Evolutionary conservation across 225 moss, liverwort and hornwort species (phyloP).

Genomic region (Sphagnum tenellum): DNA sequence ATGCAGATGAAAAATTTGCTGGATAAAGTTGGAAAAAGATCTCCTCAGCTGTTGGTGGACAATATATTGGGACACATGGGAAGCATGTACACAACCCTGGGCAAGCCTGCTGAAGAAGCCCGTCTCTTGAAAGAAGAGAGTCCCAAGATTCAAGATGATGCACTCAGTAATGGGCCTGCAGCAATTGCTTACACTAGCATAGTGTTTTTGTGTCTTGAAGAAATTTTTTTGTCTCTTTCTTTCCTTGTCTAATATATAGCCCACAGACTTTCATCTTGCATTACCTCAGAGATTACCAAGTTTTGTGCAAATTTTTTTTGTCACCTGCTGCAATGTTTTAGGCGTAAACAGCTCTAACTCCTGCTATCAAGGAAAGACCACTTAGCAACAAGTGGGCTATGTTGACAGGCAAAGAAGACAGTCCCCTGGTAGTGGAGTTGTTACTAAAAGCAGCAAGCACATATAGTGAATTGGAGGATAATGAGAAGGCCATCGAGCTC

Average conservation of each 20-base stretch:
- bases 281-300: too few species aligned
- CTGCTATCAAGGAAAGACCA: too few species aligned
- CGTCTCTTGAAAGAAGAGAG: conserved; percentile 51
- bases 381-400: too few species aligned
- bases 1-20: conserved; percentile 56
- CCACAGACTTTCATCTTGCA: too few species aligned
- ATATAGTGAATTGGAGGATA: conserved; percentile 56
- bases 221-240: too few species aligned
- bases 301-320: too few species aligned
- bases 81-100: conserved; percentile 68
- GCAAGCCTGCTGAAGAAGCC: conserved; percentile 59
- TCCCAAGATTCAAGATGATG: conserved; percentile 61
- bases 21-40: conserved; percentile 34
- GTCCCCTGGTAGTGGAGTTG: conserved; percentile 51
- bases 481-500: conserved; percentile 40
- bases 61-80: conserved; percentile 79
- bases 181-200: too few species aligned
- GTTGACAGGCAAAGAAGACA: conserved; percentile 12
- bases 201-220: too few species aligned
- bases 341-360: too few species aligned
- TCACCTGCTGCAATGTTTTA: too few species aligned
- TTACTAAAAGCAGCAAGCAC: conserved; percentile 69
- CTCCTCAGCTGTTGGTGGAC: conserved; percentile 54
- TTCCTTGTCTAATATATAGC: too few species aligned
- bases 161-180: conserved; percentile 57